Conservation (phyloP, 371 early-diverging fungal species). For the Chytridiales sp. region DNA sequence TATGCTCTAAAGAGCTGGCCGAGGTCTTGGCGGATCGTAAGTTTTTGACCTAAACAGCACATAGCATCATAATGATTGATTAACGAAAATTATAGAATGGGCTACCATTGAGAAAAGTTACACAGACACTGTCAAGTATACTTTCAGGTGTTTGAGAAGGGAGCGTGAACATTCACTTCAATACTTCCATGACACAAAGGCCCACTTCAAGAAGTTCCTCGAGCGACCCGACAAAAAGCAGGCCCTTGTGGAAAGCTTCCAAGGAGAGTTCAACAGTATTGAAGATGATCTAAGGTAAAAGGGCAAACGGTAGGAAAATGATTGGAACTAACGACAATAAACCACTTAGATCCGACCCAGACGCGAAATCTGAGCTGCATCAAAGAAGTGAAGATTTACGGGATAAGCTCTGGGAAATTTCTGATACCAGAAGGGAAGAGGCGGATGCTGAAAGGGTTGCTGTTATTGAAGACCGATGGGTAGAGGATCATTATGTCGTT, state of each 20-base stretch:
- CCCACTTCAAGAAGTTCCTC: conserved; percentile 46
- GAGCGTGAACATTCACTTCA: conserved; percentile 43
- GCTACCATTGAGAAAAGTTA: conserved; percentile 51
- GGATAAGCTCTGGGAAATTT: conserved; percentile 56
- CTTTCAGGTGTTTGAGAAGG: conserved; percentile 49
- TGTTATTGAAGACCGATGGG: conserved; percentile 53
- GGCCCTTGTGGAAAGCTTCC: conserved; percentile 48
- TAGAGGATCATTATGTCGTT: conserved; percentile 57
- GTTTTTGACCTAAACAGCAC: conserved; percentile 5
- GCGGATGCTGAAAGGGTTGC: conserved; percentile 50
- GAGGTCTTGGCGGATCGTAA: conserved; percentile 51
- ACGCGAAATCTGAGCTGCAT: conserved; percentile 60
- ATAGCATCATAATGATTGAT: neutral
- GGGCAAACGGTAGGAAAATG: neutral
- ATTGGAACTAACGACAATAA: conserved; percentile 4
- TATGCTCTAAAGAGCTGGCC: conserved; percentile 49
- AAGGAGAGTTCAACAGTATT: conserved; percentile 52
- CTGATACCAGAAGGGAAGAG: conserved; percentile 53
- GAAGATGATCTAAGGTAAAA: conserved; percentile 54
- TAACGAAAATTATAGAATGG: conserved; percentile 45
- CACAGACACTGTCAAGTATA: conserved; percentile 52
- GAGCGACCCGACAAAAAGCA: conserved; percentile 55
- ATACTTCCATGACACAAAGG: conserved; percentile 51
- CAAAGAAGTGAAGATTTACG: conserved; percentile 56
- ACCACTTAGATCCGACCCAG: conserved; percentile 40